Base-by-base conservation (phyloP, 2,329 filamentous ascomycete species). In the Trichoderma sp. region DNA sequence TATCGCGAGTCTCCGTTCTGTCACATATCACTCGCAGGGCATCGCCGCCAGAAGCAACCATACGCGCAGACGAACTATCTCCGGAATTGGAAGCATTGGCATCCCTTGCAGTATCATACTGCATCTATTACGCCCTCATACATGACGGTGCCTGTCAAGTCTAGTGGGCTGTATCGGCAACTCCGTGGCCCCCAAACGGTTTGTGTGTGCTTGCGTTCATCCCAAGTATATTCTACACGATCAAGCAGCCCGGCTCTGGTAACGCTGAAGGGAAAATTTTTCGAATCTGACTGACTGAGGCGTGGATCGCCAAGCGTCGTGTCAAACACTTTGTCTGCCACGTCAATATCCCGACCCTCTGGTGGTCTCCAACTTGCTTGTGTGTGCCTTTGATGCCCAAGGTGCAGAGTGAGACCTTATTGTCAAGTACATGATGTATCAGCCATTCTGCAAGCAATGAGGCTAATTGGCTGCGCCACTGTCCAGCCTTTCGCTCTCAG, bases 161-260 rank as follows among this genome's bases (percentile, higher is more conserved):
- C 21, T 61, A 3, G 64, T 34, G 39, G 55, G 51, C 16, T 56
- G 52, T 1, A 18, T n/a, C 13, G 46, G 43, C 5, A 30, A 61
- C 32, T 2, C 39, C 32, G 60, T 37, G 30, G 24, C 68, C 5
- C 59, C 55, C 59, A 56, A 68, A 5, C 68, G 32, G 13, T 24
- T 43, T 8, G 52, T 32, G 34, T 30, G 49, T 70, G 30, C 60
- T 58, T 49, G 18, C 24, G 2, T 49, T 66, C 39, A 59, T 43
- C 4, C 14, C 11, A 34, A 91, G 91, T 85, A 94, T 94, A 34
- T 34, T 8, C 82, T 94, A n/a, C 39, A 43, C 14, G 26, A 18
- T 8, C 91, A 77, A 94, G 79, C 91, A 91, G 37, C 91, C 91
- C 85, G 92, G 94, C 87, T 94, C 79, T 28, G 28, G 2, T 78